These are phyloP conservation scores for Rhamnella rubrinervis DNA, from an alignment of 331 rosid genomes.

Conservation along the genomic window DNA sequence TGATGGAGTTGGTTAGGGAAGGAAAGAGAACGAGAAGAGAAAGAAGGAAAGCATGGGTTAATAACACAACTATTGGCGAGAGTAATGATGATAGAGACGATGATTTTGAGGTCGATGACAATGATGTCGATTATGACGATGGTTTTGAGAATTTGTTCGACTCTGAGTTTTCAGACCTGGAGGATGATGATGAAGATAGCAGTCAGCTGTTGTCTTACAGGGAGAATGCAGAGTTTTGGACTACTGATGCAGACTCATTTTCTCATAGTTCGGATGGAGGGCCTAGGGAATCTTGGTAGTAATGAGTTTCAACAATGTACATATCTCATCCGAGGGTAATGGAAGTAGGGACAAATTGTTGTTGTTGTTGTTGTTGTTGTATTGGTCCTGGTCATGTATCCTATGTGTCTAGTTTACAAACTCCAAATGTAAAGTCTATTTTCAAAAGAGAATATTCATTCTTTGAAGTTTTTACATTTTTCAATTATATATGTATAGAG, in stretches of 20 bases:
- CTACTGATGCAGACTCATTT: conserved; percentile 36
- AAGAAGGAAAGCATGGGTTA: conserved; percentile 40
- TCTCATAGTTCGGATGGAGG: conserved; percentile 32
- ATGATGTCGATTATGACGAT: conserved; percentile 31
- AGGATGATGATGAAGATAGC: conserved; percentile 34
- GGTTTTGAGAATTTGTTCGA: conserved; percentile 47
- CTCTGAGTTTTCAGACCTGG: conserved; percentile 45
- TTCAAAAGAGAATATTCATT: no score
- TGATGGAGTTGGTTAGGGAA: conserved; percentile 68
- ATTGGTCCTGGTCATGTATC: neutral
- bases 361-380: neutral
- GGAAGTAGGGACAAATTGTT: neutral
- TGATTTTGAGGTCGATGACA: conserved; percentile 16
- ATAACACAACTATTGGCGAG: conserved; percentile 25
- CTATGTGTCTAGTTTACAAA: no score
- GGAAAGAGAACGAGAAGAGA: conserved; percentile 69
- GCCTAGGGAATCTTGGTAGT: conserved; percentile 69
- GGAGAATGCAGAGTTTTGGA: conserved; percentile 54
- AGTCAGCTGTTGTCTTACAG: conserved; percentile 20
- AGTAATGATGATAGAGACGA: conserved; percentile 17
- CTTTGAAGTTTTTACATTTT: no score
- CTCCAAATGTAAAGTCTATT: no score
- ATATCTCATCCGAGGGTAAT: neutral
- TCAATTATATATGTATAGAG: no score
- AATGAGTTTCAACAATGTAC: conserved; percentile 10